These are phyloP conservation scores for Pichia sp. DNA, from an alignment of 1,139 yeast species.

Conservation along the genomic window DNA sequence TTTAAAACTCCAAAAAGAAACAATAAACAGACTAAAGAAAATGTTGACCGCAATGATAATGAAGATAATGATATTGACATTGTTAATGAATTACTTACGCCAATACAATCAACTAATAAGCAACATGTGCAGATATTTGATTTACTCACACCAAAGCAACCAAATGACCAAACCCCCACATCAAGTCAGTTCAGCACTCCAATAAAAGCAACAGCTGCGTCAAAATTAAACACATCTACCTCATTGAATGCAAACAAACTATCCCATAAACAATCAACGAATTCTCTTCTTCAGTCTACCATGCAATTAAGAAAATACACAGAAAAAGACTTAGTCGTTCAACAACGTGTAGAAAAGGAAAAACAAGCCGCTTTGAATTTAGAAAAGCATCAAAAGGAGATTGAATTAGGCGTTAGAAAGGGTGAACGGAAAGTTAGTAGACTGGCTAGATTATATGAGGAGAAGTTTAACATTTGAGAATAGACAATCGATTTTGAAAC, in stretches of 20 bases:
- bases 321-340: slow-evolving; percentile 25
- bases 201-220: background rate
- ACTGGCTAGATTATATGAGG: slow-evolving; percentile 46
- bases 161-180: background rate
- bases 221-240: background rate
- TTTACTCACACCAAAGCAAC: slow-evolving; percentile 6
- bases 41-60: background rate
- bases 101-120: background rate
- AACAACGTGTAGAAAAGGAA: slow-evolving; percentile 17
- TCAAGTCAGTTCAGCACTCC: background rate
- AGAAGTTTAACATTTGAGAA: slow-evolving; percentile 28
- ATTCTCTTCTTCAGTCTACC: slow-evolving; percentile 3
- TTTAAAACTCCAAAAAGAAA: background rate
- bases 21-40: background rate
- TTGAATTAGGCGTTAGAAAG: slow-evolving; percentile 13
- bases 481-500: too few species aligned
- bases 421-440: slow-evolving; percentile 46
- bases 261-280: background rate
- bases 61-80: background rate
- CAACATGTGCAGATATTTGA: background rate
- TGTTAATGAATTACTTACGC: background rate
- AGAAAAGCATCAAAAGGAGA: slow-evolving; percentile 13
- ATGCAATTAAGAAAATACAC: slow-evolving; percentile 24
- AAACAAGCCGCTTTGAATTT: slow-evolving; percentile 7
- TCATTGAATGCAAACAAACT: background rate